Evolutionary conservation across 345 rosid species (phyloP).

Genomic region (Citrus inodora): DNA sequence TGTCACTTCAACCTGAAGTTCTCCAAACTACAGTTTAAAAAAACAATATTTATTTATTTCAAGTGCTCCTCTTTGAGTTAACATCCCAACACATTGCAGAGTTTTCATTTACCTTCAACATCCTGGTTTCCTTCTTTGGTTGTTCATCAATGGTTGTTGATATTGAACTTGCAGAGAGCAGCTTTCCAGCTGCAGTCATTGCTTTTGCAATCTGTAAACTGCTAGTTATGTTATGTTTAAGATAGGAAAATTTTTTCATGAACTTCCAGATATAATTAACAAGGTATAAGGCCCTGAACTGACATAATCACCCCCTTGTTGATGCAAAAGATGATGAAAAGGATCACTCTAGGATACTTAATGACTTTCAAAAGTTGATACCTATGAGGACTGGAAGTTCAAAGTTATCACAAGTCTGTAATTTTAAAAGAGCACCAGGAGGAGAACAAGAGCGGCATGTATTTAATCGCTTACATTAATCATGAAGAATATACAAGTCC

Average conservation of each 20-base stretch:
- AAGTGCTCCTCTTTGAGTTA: neutral
- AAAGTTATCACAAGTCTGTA: neutral
- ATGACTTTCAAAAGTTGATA: neutral
- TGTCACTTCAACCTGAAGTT: slow-evolving; percentile 78
- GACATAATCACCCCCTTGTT: neutral
- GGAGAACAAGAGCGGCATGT: neutral
- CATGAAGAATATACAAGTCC: neutral
- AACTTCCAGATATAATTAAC: neutral
- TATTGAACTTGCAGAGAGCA: slow-evolving; percentile 45
- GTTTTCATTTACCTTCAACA: slow-evolving; percentile 60
- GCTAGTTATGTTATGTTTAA: neutral
- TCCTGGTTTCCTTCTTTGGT: slow-evolving; percentile 43
- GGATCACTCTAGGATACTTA: neutral
- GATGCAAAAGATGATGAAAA: neutral
- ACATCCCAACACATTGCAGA: neutral
- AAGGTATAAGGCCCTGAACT: neutral
- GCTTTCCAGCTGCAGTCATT: slow-evolving; percentile 67
- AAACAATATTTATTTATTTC: neutral
- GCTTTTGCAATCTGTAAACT: slow-evolving; percentile 66
- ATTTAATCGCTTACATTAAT: neutral
- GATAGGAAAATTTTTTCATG: neutral
- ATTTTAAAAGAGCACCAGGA: neutral
- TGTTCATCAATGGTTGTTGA: slow-evolving; percentile 33
- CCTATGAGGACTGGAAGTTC: neutral
- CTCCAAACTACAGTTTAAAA: slow-evolving; percentile 70